phyloP scores from a whole-genome alignment of 805 yeast species.

The Saccharomyces paradoxus region DNA sequence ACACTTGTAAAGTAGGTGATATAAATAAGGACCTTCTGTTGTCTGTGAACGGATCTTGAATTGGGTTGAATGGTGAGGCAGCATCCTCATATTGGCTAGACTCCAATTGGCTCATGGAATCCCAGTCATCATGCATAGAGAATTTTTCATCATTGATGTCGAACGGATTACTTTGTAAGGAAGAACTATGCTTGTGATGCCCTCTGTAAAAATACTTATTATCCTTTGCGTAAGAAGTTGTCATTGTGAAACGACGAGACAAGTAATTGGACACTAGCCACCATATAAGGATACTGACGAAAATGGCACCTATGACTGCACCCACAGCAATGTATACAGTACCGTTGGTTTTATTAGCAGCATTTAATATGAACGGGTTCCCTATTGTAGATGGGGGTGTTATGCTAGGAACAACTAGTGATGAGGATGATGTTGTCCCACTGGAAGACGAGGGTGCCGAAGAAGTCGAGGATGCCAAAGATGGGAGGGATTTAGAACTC shows the following conservation, averaged over 20 bases:
- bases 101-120: not conserved
- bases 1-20: slow-evolving; percentile 73
- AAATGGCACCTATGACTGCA: slow-evolving; percentile 51
- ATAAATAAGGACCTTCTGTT: slow-evolving; percentile 46
- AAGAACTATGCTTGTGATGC: not conserved
- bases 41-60: slow-evolving; percentile 17
- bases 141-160: not conserved
- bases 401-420: slow-evolving; percentile 27
- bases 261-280: slow-evolving; percentile 40
- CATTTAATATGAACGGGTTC: slow-evolving; percentile 57
- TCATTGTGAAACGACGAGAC: slow-evolving; percentile 47
- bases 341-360: slow-evolving; percentile 50
- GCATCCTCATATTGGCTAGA: not conserved
- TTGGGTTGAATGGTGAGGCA: slow-evolving; percentile 7
- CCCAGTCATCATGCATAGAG: not conserved
- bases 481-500: not conserved
- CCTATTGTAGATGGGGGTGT: slow-evolving; percentile 46
- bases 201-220: not conserved
- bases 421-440: slow-evolving; percentile 4
- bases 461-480: not conserved
- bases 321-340: slow-evolving; percentile 82
- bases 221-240: slow-evolving; percentile 1
- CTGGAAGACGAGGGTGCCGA: not conserved
- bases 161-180: not conserved
- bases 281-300: slow-evolving; percentile 45